Conservation (phyloP, 2,329 filamentous ascomycete species). For the Botrytis deweyae region DNA sequence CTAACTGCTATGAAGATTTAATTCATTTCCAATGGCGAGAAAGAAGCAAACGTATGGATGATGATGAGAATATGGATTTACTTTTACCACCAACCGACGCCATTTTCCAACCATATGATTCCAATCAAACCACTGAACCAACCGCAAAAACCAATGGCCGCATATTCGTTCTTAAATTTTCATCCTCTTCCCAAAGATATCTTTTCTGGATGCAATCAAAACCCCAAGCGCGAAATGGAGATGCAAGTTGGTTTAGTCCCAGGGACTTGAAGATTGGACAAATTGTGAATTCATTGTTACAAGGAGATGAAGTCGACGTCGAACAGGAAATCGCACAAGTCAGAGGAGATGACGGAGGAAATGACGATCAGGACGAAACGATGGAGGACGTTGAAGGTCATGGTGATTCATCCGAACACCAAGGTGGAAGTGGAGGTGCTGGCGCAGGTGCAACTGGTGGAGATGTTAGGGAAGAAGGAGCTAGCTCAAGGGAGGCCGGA, state of each 20-base stretch:
- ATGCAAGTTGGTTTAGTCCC: slow-evolving; percentile 77
- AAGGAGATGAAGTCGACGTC: slow-evolving; percentile 86
- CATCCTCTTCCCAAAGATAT: slow-evolving; percentile 84
- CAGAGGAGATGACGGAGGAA: slow-evolving; percentile 51
- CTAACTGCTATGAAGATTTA: slow-evolving; percentile 59
- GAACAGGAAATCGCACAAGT: slow-evolving; percentile 67
- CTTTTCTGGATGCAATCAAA: slow-evolving; percentile 97
- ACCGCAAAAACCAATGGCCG: slow-evolving; percentile 76
- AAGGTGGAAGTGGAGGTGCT: slow-evolving; percentile 72
- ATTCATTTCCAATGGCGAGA: slow-evolving; percentile 97
- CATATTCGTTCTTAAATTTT: slow-evolving; percentile 91
- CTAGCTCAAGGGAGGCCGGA: slow-evolving; percentile 84
- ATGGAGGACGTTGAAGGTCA: slow-evolving; percentile 75
- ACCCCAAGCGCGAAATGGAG: slow-evolving; percentile 66
- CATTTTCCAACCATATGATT: slow-evolving; percentile 82
- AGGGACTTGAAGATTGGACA: slow-evolving; percentile 85
- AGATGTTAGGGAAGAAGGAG: slow-evolving; percentile 86
- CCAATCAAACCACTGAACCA: slow-evolving; percentile 58
- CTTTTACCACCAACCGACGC: slow-evolving; percentile 92
- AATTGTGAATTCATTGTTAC: slow-evolving; percentile 79
- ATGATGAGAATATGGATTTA: slow-evolving; percentile 76
- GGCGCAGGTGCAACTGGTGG: slow-evolving; percentile 85
- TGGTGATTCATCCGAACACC: slow-evolving; percentile 57
- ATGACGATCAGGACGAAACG: slow-evolving; percentile 68
- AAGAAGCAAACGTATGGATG: slow-evolving; percentile 65